Conservation (phyloP, 1,284 basidiomycete genomes). For the Leccinum variabile region DNA sequence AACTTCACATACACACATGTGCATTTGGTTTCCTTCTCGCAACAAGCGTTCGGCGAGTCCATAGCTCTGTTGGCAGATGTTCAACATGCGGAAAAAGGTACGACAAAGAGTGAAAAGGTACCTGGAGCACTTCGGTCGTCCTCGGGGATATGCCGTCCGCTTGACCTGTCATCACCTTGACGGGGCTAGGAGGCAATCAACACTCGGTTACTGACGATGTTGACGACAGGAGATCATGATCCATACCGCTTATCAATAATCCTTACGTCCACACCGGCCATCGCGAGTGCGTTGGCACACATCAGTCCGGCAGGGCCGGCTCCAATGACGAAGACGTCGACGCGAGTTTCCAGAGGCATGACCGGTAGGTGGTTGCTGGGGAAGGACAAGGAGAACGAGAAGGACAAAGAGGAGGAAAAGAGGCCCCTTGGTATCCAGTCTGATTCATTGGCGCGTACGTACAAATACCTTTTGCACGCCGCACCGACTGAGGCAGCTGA, state of each 20-base stretch:
- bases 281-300: background rate
- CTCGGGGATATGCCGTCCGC: background rate
- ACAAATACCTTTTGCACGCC: background rate
- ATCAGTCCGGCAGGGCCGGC: background rate
- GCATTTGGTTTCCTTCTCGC: conserved; percentile 66
- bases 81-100: background rate
- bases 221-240: background rate
- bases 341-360: conserved; percentile 34
- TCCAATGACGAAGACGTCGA: conserved; percentile 39
- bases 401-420: background rate
- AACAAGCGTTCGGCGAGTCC: conserved; percentile 68
- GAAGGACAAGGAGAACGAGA: background rate
- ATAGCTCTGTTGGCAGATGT: conserved; percentile 54
- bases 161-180: background rate
- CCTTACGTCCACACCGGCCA: background rate
- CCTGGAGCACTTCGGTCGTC: background rate
- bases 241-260: background rate
- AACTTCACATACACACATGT: conserved; percentile 52
- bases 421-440: background rate
- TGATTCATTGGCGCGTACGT: background rate
- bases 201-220: background rate
- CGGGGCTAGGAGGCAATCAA: background rate
- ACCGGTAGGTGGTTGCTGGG: background rate
- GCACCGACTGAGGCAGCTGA: background rate
- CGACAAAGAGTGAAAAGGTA: background rate